phyloP scores from a whole-genome alignment of 495 filamentous ascomycete genomes.

The Cenococcum geophilum region DNA sequence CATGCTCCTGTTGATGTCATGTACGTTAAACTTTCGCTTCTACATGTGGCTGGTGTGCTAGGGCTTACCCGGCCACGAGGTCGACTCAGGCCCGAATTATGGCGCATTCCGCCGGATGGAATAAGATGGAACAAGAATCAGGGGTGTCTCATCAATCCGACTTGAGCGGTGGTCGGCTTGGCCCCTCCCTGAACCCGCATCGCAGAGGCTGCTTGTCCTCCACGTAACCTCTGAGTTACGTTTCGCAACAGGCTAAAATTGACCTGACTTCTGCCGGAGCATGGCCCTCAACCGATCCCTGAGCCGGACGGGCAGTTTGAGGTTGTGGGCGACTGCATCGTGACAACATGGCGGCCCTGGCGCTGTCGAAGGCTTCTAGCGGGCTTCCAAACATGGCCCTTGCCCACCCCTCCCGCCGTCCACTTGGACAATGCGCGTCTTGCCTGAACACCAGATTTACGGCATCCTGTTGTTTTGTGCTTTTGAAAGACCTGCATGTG shows the following conservation, averaged over 20 bases:
- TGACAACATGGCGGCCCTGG: slow-evolving; percentile 10
- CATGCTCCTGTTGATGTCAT: not conserved
- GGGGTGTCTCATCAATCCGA: slow-evolving; percentile 1
- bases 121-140: not conserved
- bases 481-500: not conserved
- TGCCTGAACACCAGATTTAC: slow-evolving; percentile 11
- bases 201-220: not conserved
- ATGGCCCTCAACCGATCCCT: not conserved
- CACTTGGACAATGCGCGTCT: slow-evolving; percentile 6
- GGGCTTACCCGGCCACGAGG: not conserved
- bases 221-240: not conserved
- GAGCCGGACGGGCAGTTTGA: slow-evolving; percentile 9
- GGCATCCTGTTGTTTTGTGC: not conserved
- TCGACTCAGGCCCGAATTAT: not conserved
- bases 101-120: not conserved
- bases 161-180: not conserved
- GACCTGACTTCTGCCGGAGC: slow-evolving; percentile 3
- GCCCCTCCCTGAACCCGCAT: slow-evolving; percentile 1
- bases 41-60: slow-evolving; percentile 3
- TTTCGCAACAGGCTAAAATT: slow-evolving; percentile 30
- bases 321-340: slow-evolving; percentile 5
- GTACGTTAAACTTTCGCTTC: not conserved
- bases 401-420: slow-evolving; percentile 2
- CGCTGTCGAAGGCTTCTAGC: slow-evolving; percentile 29
- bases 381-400: slow-evolving; percentile 24